Base-by-base conservation (phyloP, 2,329 filamentous ascomycete genomes). In the Arthrobotrys entomopaga region DNA sequence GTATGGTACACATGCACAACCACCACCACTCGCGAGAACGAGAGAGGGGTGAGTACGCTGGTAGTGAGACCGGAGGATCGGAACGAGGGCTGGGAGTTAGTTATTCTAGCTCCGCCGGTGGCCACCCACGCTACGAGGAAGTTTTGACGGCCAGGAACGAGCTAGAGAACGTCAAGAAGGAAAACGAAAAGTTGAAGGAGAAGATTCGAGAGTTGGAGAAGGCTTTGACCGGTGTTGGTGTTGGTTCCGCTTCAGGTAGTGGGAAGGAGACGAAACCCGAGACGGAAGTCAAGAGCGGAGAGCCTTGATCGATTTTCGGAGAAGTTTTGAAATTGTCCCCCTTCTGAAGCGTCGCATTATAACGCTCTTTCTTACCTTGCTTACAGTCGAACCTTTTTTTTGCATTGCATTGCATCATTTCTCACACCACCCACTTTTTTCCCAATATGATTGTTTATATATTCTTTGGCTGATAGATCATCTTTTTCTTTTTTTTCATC, bases 171-270 rank as follows among this genome's bases (percentile, higher is more conserved):
- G 86, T 87, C 43, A 89, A 88, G 81, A 83, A 84, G 53, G 88
- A 90, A 81, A 90, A 90, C 72, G 88, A 90, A 60, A 80, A 81
- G 0, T 81, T 90, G 52, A 88, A 88, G 82, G 83, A 84, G 64
- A 84, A 86, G 13, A 86, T 90, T 69, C 84, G 87, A 52, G 88
- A 90, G 49, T 81, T 90, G 10, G 88, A 90, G 81, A 83, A 84
- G 42, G 81, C 70, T 16, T 24, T 74, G 57, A 29, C 63, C 0
- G 63, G 70, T n/a, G 63, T 74, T 7, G 59, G 49, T 50, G 57
- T 42, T 26, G 49, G 20, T 22, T 19, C 46, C 11, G n/a, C 46
- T 11, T 20, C 46, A 5, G 19, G 20, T 15, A 52, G 52, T 6
- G 70, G 42, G 34, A 67, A 74, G 19, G 63, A 74, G 20, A 11